These are phyloP conservation scores for Erythrophleum fordii DNA, from an alignment of 306 rosid species.

Conservation along the genomic window DNA sequence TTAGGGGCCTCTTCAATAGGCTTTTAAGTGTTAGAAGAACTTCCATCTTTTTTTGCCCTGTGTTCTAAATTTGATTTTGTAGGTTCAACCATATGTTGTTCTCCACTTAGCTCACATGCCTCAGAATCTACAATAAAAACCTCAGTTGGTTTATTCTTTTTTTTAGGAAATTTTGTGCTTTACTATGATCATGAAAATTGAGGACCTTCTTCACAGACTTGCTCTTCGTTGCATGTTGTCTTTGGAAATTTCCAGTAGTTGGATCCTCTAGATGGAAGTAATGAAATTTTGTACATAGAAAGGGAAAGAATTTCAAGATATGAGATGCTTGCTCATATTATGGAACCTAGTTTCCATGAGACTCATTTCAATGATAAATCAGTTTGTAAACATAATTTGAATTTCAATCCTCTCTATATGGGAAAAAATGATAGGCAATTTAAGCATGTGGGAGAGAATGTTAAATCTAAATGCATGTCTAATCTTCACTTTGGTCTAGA, in stretches of 20 bases:
- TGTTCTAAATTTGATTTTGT: slow-evolving; percentile 28
- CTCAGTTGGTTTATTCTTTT: slow-evolving; percentile 42
- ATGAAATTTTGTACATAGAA: slow-evolving; percentile 46
- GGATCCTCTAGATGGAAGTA: slow-evolving; percentile 44
- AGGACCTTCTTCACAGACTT: slow-evolving; percentile 45
- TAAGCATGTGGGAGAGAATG: slow-evolving; percentile 49
- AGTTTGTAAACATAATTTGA: slow-evolving; percentile 44
- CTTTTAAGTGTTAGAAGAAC: slow-evolving; percentile 34
- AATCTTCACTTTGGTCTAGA: slow-evolving; percentile 3
- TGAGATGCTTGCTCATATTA: slow-evolving; percentile 44
- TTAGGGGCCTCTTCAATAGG: slow-evolving; percentile 33
- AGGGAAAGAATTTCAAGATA: slow-evolving; percentile 44
- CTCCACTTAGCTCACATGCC: slow-evolving; percentile 37
- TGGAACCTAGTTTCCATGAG: slow-evolving; percentile 51
- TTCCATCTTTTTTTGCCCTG: background rate
- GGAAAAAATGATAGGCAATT: slow-evolving; percentile 42
- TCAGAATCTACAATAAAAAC: slow-evolving; percentile 37
- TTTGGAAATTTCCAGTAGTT: slow-evolving; percentile 49
- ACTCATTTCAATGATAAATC: slow-evolving; percentile 40
- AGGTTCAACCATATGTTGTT: slow-evolving; percentile 28
- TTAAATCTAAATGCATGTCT: slow-evolving; percentile 57
- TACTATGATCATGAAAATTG: slow-evolving; percentile 46
- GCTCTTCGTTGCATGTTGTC: slow-evolving; percentile 51
- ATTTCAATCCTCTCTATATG: slow-evolving; percentile 38
- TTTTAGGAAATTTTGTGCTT: slow-evolving; percentile 47